Base-by-base conservation (phyloP, 345 rosid species). In the Brassica incana region DNA sequence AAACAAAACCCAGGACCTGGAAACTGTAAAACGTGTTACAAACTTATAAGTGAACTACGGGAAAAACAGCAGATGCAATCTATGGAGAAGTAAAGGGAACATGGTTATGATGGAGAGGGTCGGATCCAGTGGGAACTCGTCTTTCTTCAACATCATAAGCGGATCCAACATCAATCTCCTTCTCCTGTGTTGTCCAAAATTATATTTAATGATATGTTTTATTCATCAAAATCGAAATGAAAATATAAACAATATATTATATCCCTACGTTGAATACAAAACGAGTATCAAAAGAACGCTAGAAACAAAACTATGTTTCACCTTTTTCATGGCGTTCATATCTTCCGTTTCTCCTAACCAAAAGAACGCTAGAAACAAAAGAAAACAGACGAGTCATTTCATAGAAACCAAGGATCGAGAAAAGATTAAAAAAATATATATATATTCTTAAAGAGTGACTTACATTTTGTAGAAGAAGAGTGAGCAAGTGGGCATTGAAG, bases 41-140 rank as follows among this genome's bases (percentile, higher is more conserved):
- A 65, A 65, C 72, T 65, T 56, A 71, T 35, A 38, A 15, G 67
- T 27, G 66, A 65, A 43, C 5, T 11, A 63, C 3, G 60, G 9
- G 63, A 65, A 48, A 75, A 48, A 75, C 67, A 69, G 14, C 30
- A 48, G 73, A 66, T 27, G 2, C 3, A 12, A 14, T 63, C 65
- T 61, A 72, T 11, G 76, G 56, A 72, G 83, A 69, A 69, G 69
- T 48, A 72, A 71, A 76, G 10, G 84, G 84, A 61, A 60, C 9
- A 7, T 52, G 58, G 36, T 81, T 81, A 77, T 81, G 84, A 77
- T 81, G 84, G 5, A 81, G 84, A 33, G 84, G 84, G 77, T 81
- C 81, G 23, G 84, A 76, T 72, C 84, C 84, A 15, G 84, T 81
- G 0, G 84, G 84, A 61, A 81, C 84, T 81, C 67, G 73, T 81